Evolutionary conservation across 1,284 basidiomycete species (phyloP).

Genomic region (Bondarzewia mesenterica): DNA sequence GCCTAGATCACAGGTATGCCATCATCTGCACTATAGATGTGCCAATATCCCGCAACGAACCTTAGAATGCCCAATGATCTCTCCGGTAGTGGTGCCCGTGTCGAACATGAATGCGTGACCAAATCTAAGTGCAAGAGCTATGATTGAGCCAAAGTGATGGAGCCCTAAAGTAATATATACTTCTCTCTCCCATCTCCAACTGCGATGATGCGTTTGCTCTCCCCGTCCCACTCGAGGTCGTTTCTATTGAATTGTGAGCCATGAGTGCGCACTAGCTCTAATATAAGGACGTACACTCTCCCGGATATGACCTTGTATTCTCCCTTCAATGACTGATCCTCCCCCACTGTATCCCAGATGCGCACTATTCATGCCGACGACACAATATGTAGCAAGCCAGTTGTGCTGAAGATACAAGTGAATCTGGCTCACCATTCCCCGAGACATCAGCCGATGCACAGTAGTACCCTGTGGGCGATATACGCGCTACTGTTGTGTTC

Average conservation of each 20-base stretch:
- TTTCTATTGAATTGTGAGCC: constrained; percentile 41
- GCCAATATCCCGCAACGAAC: constrained; percentile 25
- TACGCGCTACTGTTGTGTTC: constrained; percentile 81
- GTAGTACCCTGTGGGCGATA: constrained; percentile 94
- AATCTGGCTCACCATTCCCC: constrained; percentile 58
- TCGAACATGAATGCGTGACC: constrained; percentile 87
- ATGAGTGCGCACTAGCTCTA: background rate
- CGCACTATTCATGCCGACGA: constrained; percentile 43
- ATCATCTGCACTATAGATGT: background rate
- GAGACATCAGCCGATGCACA: constrained; percentile 82
- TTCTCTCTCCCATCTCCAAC: constrained; percentile 94
- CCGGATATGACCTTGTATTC: constrained; percentile 82
- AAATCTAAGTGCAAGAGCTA: constrained; percentile 40
- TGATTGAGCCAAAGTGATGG: too few relatives aligned
- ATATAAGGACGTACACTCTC: constrained; percentile 50
- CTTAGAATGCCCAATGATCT: constrained; percentile 91
- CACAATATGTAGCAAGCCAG: background rate
- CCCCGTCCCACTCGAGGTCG: constrained; percentile 94
- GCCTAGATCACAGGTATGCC: constrained; percentile 30
- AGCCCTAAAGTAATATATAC: constrained; percentile 42
- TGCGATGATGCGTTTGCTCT: constrained; percentile 91
- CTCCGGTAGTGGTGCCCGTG: constrained; percentile 85
- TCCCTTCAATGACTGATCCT: constrained; percentile 79
- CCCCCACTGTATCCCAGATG: constrained; percentile 90
- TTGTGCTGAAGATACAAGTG: background rate